Base-by-base conservation (phyloP, 78 protist species). In the Bigelowiella natans region DNA sequence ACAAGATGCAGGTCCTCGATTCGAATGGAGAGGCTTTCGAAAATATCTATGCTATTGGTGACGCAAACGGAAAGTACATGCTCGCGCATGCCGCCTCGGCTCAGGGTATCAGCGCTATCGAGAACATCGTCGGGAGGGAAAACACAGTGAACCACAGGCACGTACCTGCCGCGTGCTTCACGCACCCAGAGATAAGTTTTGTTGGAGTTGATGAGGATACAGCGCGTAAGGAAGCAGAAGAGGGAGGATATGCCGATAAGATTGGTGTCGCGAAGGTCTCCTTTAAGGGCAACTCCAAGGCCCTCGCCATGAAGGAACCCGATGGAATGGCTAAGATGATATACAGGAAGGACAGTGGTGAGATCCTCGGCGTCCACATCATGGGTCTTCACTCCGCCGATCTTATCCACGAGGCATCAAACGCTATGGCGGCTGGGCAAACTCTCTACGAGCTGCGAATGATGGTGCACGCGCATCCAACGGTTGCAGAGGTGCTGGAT, bases 11-110 rank as follows among this genome's bases (percentile, higher is more conserved):
- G 36, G 73, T 88, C 0, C 83, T 86, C 89, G 89, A 86, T 39
- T 0, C 3, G 73, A 84, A 31, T 7, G 92, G 92, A 40, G 36
- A 31, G 2, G 89, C 39, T 30, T 29, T 83, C 1, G 38, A 31
- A 1, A 30, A 37, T 31, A 86, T 90, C 34, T 90, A 38, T 36
- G 38, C 85, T 82, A 90, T 90, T 39, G 92, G 92, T 83, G 92
- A 90, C 34, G 88, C 88, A 38, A 90, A 90, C 39, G 92, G 92
- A 86, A 90, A 90, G 89, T 38, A 83, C 84, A 90, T 90, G 92
- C 92, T 90, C 31, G 92, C 92, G 2, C 92, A 90, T 88, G 92
- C 92, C 39, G 92, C 92, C 34, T 39, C 85, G 64, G 92, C 92
- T 38, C 91, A 51, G 73, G 73, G 92, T 82, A 90, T 90, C 83